Base-by-base conservation (phyloP, 441 rosid species). In the Gossypium armourianum region DNA sequence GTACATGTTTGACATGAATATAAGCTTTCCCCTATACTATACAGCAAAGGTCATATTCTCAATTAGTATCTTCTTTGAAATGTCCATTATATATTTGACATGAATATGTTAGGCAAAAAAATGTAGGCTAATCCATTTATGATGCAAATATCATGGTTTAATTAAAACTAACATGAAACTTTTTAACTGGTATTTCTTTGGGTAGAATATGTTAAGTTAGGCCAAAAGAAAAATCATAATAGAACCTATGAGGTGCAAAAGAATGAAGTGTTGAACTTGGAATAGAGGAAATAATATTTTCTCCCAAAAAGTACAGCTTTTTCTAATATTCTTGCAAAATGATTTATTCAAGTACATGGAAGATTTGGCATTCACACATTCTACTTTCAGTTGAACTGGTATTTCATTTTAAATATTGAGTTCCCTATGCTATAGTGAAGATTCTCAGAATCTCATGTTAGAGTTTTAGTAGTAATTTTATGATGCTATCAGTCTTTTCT, bases 121-220 rank as follows among this genome's bases (percentile, higher is more conserved):
- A 62, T 36, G 17, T 32, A 62, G 66, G 47, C 32, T 45, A 64
- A 9, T 64, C 55, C 32, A 45, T 64, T 36, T 49, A 65, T n/a
- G 40, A 23, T 20, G 68, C 13, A 28, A 63, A 43, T 16, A 63
- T 63, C 19, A 4, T 43, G 54, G 7, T 43, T 63, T 63, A 12
- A 43, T 36, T 36, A 36, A 36, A 43, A 20, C 5, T 45, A 49
- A 13, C 69, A 47, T 64, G 56, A 23, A 47, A 23, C 2, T 47
- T 64, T 47, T 45, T 7, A 45, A 64, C 40, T 21, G 40, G 24
- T 40, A 43, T 40, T 40, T 40, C 23, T 43, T 40, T 62, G 17
- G 53, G 16, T 61, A 32, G 19, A 32, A 32, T 17, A 32, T 61
- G 13, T 16, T 61, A 61, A 61, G 12, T 52, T 52, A 10, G 1